Evolutionary conservation across 176 grass and related monocot genomes (phyloP).

Genomic region (Oryza brachyantha): DNA sequence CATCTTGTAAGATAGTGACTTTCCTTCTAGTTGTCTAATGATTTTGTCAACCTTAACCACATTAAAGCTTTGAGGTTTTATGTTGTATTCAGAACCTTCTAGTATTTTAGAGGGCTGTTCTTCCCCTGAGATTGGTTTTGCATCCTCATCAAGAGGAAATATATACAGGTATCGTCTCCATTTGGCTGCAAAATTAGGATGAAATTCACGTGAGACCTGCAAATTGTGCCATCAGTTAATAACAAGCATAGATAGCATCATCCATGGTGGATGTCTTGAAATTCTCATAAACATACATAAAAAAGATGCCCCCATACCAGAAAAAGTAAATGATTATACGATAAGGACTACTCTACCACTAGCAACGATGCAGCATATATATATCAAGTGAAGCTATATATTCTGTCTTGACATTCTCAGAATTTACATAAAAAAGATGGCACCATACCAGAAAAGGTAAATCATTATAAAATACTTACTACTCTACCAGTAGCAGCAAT

Average conservation of each 20-base stretch:
- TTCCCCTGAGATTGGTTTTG: constrained; percentile 17
- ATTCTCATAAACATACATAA: background rate
- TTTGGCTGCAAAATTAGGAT: constrained; percentile 96
- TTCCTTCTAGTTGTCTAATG: constrained; percentile 65
- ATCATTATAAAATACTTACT: background rate
- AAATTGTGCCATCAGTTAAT: constrained; percentile 34
- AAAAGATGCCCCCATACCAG: background rate
- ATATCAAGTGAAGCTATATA: background rate
- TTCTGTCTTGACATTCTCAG: background rate
- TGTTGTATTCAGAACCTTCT: constrained; percentile 15
- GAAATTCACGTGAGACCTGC: constrained; percentile 84
- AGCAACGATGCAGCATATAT: background rate
- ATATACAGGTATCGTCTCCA: constrained; percentile 93
- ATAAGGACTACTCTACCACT: background rate
- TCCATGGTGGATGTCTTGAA: background rate
- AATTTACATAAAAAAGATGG: background rate
- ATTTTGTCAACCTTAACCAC: constrained; percentile 77
- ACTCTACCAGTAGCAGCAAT: background rate
- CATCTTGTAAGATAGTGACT: constrained; percentile 78
- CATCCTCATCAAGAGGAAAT: constrained; percentile 68
- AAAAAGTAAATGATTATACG: too few relatives aligned
- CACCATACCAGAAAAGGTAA: too few relatives aligned
- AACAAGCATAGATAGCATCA: constrained; percentile 9
- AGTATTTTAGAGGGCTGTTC: constrained; percentile 21
- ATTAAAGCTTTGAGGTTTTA: constrained; percentile 61